A percentile compares a stretch with the other conserved stretches of the same genome.
Conservation (phyloP, 805 yeast species). For the Nakazawaea wyomingensis region DNA sequence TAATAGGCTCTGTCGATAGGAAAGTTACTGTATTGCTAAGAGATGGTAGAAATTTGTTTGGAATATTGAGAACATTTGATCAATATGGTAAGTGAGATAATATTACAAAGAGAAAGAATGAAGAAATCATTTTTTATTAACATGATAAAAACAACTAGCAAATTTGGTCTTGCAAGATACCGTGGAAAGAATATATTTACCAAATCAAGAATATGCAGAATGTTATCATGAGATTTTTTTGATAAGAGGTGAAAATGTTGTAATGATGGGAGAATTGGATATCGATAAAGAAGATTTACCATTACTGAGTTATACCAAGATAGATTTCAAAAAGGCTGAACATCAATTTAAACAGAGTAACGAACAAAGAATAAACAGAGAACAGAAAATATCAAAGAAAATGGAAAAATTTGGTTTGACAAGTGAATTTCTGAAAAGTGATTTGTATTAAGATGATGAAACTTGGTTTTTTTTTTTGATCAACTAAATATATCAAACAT, state of each 20-base stretch:
- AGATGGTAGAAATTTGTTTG: constrained; percentile 85
- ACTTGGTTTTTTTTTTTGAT: constrained; percentile 11
- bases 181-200: constrained; percentile 72
- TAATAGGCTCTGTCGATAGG: constrained; percentile 79
- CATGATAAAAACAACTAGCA: constrained; percentile 45
- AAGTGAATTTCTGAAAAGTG: constrained; percentile 51
- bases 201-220: constrained; percentile 61
- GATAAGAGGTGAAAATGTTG: constrained; percentile 94
- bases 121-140: background rate
- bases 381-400: constrained; percentile 40
- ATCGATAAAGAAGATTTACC: constrained; percentile 79
- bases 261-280: constrained; percentile 89
- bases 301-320: constrained; percentile 47
- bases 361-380: constrained; percentile 31
- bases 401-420: constrained; percentile 51
- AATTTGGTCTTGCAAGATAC: constrained; percentile 91
- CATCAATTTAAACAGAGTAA: constrained; percentile 23
- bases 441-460: constrained; percentile 50
- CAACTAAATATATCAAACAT: background rate
- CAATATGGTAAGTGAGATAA: constrained; percentile 58
- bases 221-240: constrained; percentile 54
- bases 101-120: background rate
- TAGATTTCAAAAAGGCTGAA: constrained; percentile 60
- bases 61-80: constrained; percentile 90
- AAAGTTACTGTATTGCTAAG: constrained; percentile 79